Evolutionary conservation across 2,329 filamentous ascomycete genomes (phyloP), one percentile per base, ranked within the genome.

Genomic region (Penicillium sumatraense): DNA sequence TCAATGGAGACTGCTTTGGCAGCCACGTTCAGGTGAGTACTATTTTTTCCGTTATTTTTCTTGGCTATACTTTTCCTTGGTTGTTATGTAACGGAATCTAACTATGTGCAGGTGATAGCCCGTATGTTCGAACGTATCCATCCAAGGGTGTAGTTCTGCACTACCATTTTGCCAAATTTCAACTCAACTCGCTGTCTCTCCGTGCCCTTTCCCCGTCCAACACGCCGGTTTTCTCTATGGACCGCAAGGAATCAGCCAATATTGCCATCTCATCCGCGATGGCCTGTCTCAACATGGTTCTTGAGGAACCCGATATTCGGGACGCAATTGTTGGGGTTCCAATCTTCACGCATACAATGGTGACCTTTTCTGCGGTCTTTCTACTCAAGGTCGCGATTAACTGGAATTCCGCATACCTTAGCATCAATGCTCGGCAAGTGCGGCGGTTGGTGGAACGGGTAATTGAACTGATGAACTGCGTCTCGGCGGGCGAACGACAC

Each of bases 131-230:
- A 16, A 77, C 77, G 1, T 81, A 80, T 56, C 78, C 79, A 1
- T 78, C 77, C 10, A 80, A 80, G 61, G 80, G 79, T 2, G 79
- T 81, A 16, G 76, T 81, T 3, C 67, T 83, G 8, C 81, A 83
- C 63, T 81, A 80, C 58, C 78, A 83, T 58, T 81, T 83, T 51
- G 80, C 79, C 20, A 81, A 80, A 57, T 78, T 83, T 44, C 80
- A 83, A 58, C 74, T 83, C 18, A 80, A 82, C 58, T 77, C 74
- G 5, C 71, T 77, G 21, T 73, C 72, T 3, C 67, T 75, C 9
- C 68, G 72, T 61, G 59, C 78, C 3, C 72, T 80, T 59, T 72
- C 76, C 56, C 72, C 78, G 51, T 76, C 70, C 11, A 75, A 75
- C 46, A 74, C 74, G 0, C 74, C 74, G 0, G 66, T 73, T 9